Evolutionary conservation across 1,284 basidiomycete species (phyloP).

Genomic region (Singerocomus rubriflavus): DNA sequence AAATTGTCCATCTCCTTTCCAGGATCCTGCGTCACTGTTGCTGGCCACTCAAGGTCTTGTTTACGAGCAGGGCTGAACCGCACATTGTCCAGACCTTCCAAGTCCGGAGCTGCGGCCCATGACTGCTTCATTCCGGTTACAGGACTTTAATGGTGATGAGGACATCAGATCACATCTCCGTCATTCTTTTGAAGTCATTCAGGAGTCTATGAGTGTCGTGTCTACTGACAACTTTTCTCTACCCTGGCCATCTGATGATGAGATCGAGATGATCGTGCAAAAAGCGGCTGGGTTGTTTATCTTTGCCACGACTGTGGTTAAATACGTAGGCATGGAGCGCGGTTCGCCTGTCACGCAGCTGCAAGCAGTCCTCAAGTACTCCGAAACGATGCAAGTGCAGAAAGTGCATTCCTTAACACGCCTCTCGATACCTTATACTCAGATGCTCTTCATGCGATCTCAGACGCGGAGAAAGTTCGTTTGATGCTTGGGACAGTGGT

Average conservation of each 20-base stretch:
- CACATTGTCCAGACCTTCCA: constrained; percentile 18
- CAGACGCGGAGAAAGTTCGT: constrained; percentile 12
- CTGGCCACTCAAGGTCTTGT: constrained; percentile 17
- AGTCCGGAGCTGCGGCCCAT: constrained; percentile 3
- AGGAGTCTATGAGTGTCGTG: neutral
- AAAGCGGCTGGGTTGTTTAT: constrained; percentile 30
- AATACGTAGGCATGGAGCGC: constrained; percentile 17
- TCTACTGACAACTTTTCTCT: neutral
- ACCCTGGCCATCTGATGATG: constrained; percentile 21
- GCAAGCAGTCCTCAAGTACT: constrained; percentile 8
- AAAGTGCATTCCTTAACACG: constrained; percentile 13
- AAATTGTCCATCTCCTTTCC: constrained; percentile 16
- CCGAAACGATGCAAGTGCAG: neutral
- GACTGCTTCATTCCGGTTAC: constrained; percentile 10
- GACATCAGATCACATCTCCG: constrained; percentile 23
- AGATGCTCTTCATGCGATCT: constrained; percentile 14
- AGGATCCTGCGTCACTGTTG: constrained; percentile 6
- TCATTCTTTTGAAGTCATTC: constrained; percentile 14
- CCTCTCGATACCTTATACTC: constrained; percentile 19
- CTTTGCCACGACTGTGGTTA: constrained; percentile 29
- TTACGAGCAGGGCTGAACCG: constrained; percentile 20
- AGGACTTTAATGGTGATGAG: constrained; percentile 17
- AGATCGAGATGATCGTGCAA: constrained; percentile 19
- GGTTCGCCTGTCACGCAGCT: constrained; percentile 13
- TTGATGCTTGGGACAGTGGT: constrained; percentile 16